These are phyloP conservation scores for Evernia prunastri DNA, from an alignment of 495 filamentous ascomycete genomes.

Conservation along the genomic window DNA sequence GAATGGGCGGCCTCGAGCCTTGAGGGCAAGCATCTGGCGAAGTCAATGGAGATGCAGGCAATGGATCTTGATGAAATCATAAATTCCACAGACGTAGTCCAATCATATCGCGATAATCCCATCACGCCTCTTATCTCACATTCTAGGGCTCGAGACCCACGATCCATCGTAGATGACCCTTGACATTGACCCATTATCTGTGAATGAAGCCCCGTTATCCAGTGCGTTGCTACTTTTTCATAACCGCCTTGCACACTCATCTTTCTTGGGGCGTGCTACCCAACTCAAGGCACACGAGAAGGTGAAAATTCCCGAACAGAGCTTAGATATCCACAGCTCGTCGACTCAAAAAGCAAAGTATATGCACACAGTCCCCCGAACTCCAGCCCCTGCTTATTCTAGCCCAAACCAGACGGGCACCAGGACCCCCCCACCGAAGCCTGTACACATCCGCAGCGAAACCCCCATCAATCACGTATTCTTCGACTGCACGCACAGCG, in stretches of 20 bases:
- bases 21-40: neutral
- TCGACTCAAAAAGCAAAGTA: neutral
- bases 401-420: neutral
- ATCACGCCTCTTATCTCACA: neutral
- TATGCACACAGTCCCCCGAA: neutral
- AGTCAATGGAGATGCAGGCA: neutral
- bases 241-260: neutral
- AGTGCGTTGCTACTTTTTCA: neutral
- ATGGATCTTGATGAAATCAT: neutral
- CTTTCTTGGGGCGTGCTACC: neutral
- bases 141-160: neutral
- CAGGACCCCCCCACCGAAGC: too few relatives aligned
- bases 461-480: slow-evolving; percentile 20
- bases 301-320: neutral
- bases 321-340: neutral
- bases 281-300: neutral
- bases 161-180: neutral
- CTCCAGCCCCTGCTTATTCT: neutral
- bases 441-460: too few relatives aligned
- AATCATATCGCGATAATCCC: neutral
- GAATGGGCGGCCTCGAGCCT: neutral
- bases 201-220: neutral
- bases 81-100: neutral
- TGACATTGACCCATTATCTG: neutral
- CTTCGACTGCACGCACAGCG: slow-evolving; percentile 69